Evolutionary conservation across 1,284 basidiomycete genomes (phyloP).

Genomic region (Earliella scabrosa): DNA sequence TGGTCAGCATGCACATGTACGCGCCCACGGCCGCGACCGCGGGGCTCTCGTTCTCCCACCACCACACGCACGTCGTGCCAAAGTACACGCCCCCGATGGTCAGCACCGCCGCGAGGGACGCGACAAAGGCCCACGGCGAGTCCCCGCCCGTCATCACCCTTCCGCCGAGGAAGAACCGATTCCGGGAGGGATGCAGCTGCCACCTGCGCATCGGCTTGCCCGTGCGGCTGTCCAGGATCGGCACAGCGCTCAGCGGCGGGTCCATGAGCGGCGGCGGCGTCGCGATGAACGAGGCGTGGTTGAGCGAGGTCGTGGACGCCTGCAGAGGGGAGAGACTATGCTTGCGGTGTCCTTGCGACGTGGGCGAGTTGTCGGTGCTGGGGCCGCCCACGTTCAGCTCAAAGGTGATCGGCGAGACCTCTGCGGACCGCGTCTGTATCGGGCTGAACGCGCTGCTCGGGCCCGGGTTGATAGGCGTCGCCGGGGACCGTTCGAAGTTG

Average conservation of each 20-base stretch:
- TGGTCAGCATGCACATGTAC: constrained; percentile 78
- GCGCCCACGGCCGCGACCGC: constrained; percentile 77
- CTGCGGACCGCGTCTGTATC: constrained; percentile 26
- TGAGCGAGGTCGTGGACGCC: constrained; percentile 33
- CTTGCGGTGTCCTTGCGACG: constrained; percentile 29
- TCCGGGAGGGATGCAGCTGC: constrained; percentile 68
- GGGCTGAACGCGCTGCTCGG: constrained; percentile 23
- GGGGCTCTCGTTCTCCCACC: constrained; percentile 79
- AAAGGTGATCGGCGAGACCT: constrained; percentile 33
- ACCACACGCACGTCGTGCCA: constrained; percentile 84
- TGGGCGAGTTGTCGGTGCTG: constrained; percentile 22
- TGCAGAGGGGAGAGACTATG: constrained; percentile 26
- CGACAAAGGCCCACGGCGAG: constrained; percentile 76
- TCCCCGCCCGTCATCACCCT: constrained; percentile 84
- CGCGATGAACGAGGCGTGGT: constrained; percentile 45
- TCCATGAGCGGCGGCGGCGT: constrained; percentile 32
- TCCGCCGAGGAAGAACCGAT: constrained; percentile 78
- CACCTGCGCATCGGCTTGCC: constrained; percentile 55
- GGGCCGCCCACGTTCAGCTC: constrained; percentile 28
- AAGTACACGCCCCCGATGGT: constrained; percentile 81
- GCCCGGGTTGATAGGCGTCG: constrained; percentile 24
- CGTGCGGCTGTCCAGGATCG: constrained; percentile 46
- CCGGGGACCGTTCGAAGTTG: constrained; percentile 51
- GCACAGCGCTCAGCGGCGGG: constrained; percentile 47
- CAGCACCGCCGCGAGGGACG: constrained; percentile 63